Conservation (phyloP, 768 basidiomycete species). For the Exidia glandulosa region DNA sequence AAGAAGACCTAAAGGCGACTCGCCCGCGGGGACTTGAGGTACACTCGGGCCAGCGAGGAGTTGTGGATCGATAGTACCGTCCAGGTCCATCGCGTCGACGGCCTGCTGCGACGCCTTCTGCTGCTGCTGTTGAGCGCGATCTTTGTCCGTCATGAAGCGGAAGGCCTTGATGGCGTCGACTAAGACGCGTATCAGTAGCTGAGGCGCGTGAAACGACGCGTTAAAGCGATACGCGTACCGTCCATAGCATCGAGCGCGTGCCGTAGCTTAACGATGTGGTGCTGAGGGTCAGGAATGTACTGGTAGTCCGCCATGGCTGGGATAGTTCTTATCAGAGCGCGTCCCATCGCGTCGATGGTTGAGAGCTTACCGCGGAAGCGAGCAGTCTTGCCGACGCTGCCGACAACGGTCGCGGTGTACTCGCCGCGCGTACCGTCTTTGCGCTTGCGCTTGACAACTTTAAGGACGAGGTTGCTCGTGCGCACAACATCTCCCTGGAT, state of each 20-base stretch:
- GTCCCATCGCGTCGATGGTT: neutral
- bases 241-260: slow-evolving; percentile 71
- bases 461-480: slow-evolving; percentile 76
- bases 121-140: slow-evolving; percentile 13
- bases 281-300: slow-evolving; percentile 62
- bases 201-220: neutral
- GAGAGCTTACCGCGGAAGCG: slow-evolving; percentile 73
- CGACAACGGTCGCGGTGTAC: slow-evolving; percentile 63
- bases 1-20: no score
- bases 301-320: slow-evolving; percentile 92
- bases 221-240: slow-evolving; percentile 35
- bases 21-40: no score
- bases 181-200: slow-evolving; percentile 19
- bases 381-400: slow-evolving; percentile 68
- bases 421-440: slow-evolving; percentile 43
- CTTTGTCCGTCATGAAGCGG: slow-evolving; percentile 52
- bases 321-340: neutral
- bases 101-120: no score
- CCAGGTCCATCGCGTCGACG: no score
- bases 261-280: slow-evolving; percentile 60
- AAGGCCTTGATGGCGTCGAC: slow-evolving; percentile 69
- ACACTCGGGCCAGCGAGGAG: no score
- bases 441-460: slow-evolving; percentile 64
- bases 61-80: no score
- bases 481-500: slow-evolving; percentile 68